These are phyloP conservation scores for Boehmeria nivea DNA, from an alignment of 306 rosid genomes.

Conservation along the genomic window DNA sequence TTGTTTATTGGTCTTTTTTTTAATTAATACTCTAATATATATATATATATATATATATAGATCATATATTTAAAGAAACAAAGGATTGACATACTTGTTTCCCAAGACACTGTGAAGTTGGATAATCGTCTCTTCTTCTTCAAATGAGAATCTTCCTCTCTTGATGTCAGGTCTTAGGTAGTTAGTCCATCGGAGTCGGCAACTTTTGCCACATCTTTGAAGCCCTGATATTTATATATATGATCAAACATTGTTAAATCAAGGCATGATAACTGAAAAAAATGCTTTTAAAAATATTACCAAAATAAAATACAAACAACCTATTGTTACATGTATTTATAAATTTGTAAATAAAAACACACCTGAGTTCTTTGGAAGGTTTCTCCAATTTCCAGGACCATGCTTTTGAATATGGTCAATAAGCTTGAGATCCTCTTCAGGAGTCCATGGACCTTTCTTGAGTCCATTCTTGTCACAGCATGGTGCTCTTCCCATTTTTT, in stretches of 20 bases:
- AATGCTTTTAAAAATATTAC: background rate
- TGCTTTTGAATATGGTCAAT: constrained; percentile 45
- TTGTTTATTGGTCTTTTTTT: no score
- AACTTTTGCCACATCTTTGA: constrained; percentile 91
- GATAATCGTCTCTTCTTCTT: constrained; percentile 89
- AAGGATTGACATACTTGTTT: constrained; percentile 57
- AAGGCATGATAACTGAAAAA: background rate
- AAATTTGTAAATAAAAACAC: background rate
- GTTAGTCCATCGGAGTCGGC: constrained; percentile 94
- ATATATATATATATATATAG: no score
- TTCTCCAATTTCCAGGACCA: constrained; percentile 84
- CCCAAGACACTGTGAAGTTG: constrained; percentile 81
- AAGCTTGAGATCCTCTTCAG: constrained; percentile 79
- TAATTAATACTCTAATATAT: no score
- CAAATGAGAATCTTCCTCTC: constrained; percentile 90
- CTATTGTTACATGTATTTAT: background rate
- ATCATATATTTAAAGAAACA: no score
- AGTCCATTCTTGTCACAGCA: constrained; percentile 84
- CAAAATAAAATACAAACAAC: background rate
- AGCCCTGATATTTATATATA: constrained; percentile 36
- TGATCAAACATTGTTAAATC: background rate
- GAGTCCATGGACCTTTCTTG: constrained; percentile 94
- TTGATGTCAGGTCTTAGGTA: constrained; percentile 89
- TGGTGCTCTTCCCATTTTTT: constrained; percentile 86
- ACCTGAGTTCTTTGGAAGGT: constrained; percentile 91